Evolutionary conservation across 1,139 yeast species (phyloP).

Genomic region (Saccharomycopsis hybrid): DNA sequence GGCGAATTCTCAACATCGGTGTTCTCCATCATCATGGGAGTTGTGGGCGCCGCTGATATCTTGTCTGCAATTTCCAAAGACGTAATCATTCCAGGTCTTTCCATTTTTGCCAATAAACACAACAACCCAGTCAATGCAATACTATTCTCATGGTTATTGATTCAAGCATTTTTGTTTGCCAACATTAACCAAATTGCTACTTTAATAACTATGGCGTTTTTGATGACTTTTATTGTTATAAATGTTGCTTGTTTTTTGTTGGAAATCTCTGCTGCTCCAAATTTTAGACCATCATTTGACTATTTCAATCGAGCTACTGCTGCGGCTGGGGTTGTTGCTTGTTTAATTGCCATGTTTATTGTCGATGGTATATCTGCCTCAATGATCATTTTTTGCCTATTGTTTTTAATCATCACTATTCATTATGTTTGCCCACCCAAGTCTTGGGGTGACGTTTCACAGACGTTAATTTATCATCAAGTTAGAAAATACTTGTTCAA

Average conservation of each 20-base stretch:
- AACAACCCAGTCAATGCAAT: slow-evolving; percentile 57
- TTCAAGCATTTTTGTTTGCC: slow-evolving; percentile 78
- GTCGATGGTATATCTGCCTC: slow-evolving; percentile 90
- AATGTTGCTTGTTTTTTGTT: slow-evolving; percentile 87
- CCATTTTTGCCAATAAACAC: slow-evolving; percentile 40
- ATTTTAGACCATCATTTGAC: slow-evolving; percentile 88
- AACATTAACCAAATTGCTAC: slow-evolving; percentile 93
- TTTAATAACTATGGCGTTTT: slow-evolving; percentile 91
- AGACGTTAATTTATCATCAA: slow-evolving; percentile 88
- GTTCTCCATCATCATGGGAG: slow-evolving; percentile 89
- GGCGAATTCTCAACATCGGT: slow-evolving; percentile 89
- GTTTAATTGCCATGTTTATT: slow-evolving; percentile 82
- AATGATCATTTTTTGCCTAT: slow-evolving; percentile 58
- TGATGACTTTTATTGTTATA: slow-evolving; percentile 91
- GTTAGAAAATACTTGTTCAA: slow-evolving; percentile 83
- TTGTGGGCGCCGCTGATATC: slow-evolving; percentile 89
- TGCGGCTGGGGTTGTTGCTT: slow-evolving; percentile 58
- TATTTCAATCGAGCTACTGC: slow-evolving; percentile 84
- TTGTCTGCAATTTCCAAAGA: slow-evolving; percentile 89
- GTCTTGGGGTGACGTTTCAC: slow-evolving; percentile 97
- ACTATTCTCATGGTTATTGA: slow-evolving; percentile 68
- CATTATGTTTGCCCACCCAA: slow-evolving; percentile 92
- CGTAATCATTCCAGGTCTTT: slow-evolving; percentile 70
- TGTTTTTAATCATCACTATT: slow-evolving; percentile 63
- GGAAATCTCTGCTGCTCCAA: slow-evolving; percentile 89